Evolutionary conservation across 2,329 filamentous ascomycete genomes (phyloP), one percentile per base, ranked within the genome.

Genomic region (Fusarium sublunatum): DNA sequence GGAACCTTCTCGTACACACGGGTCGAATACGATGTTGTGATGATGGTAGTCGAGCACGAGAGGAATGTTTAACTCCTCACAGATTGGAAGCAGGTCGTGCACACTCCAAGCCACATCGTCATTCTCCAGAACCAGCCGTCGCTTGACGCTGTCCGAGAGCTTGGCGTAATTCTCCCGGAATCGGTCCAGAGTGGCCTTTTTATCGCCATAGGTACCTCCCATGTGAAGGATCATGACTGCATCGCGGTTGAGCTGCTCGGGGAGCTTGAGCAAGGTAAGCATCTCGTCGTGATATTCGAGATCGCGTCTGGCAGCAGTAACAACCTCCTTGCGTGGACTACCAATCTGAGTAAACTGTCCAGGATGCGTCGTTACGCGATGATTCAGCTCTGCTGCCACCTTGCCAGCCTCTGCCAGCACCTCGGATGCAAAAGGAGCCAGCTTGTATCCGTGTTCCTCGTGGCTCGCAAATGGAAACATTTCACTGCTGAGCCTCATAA

Each of bases 401-500:
- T 81, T 88, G 2, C 94, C 94, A 7, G 86, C 91, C 65, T 93
- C 89, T 3, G 86, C 89, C 9, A 98, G 81, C 0, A 85, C 87
- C 12, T 93, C 88, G 0, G 91, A 86, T 0, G 93, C 94, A 73
- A 97, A 97, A 0, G 91, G 89, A 0, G 88, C 88, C 11, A 98
- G 82, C 67, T 87, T 90, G 75, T 98, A 98, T 0, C 93, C 94
- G 65, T 96, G 90, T 61, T 92, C 90, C 24, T 86, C 84, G 71
- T 98, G 94, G 64, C 91, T 96, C 2, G 94, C 94, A 74, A 97
- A 97, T 0, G 94, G 94, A 65, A 98, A 98, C 91, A 97, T 97
- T 69, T 97, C 94, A 51, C 92, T 96, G 67, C 92, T 96, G 19
- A 98, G 81, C 2, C 94, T 87, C 86, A 98, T 87, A 74, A 98